phyloP scores from a whole-genome alignment of 2,329 filamentous ascomycete genomes.

The Lasiodiplodia sp. region DNA sequence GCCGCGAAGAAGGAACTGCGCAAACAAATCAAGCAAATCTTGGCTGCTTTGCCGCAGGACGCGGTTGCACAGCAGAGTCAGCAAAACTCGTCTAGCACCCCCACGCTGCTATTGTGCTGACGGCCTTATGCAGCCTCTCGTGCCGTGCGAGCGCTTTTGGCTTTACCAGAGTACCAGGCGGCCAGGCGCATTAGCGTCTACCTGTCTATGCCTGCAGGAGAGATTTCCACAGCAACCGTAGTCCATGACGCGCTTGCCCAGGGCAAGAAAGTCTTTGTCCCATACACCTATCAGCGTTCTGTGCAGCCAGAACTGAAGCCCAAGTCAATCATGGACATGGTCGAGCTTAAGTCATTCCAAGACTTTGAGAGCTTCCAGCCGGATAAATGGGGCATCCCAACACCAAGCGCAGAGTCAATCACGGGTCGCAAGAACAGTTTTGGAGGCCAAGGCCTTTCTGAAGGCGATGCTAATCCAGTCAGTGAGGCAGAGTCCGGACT shows the following conservation, averaged over 20 bases:
- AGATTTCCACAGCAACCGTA: slow-evolving; percentile 83
- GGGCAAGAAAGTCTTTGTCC: slow-evolving; percentile 89
- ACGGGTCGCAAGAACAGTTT: slow-evolving; percentile 74
- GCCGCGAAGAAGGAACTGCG: slow-evolving; percentile 80
- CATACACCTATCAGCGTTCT: slow-evolving; percentile 71
- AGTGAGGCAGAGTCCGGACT: slow-evolving; percentile 56
- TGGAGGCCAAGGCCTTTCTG: slow-evolving; percentile 63
- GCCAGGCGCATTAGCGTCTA: slow-evolving; percentile 84
- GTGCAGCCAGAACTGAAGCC: slow-evolving; percentile 52
- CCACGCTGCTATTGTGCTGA: slow-evolving; percentile 17
- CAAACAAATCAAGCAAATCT: slow-evolving; percentile 69
- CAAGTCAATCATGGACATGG: slow-evolving; percentile 91
- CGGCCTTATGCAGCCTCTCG: slow-evolving; percentile 61
- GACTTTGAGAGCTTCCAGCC: slow-evolving; percentile 80
- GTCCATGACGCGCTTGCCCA: slow-evolving; percentile 78
- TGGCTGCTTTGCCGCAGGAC: slow-evolving; percentile 68
- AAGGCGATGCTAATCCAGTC: slow-evolving; percentile 44
- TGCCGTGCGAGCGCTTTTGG: slow-evolving; percentile 70
- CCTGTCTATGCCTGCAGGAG: slow-evolving; percentile 87
- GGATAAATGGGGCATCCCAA: slow-evolving; percentile 97
- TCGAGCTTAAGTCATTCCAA: slow-evolving; percentile 72
- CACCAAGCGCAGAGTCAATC: slow-evolving; percentile 72
- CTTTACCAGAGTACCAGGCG: slow-evolving; percentile 75
- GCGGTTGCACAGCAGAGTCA: slow-evolving; percentile 74
- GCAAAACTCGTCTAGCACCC: slow-evolving; percentile 39